Percentiles rank a stretch among this genome's conserved stretches.
Conservation (phyloP, 2,329 filamentous ascomycete genomes). For the Aspergillus hortae region DNA sequence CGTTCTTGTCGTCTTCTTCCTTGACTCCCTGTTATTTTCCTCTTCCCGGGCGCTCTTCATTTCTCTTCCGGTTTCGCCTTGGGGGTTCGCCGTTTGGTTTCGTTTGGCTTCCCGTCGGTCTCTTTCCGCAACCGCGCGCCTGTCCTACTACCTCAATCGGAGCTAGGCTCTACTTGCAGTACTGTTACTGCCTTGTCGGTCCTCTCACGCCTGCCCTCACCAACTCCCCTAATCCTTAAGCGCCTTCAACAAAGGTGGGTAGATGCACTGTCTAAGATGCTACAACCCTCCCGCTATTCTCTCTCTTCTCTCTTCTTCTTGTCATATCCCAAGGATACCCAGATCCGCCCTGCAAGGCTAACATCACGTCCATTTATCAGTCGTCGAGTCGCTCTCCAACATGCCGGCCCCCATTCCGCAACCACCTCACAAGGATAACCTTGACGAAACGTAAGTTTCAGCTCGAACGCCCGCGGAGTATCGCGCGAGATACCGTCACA, state of each 20-base stretch:
- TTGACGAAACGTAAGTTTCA: conserved; percentile 57
- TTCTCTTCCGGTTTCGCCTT: not conserved
- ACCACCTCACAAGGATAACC: conserved; percentile 55
- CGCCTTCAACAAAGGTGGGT: no score
- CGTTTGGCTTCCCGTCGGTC: not conserved
- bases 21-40: conserved; percentile 1
- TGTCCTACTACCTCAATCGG: conserved; percentile 3
- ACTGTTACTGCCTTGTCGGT: not conserved
- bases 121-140: conserved; percentile 6
- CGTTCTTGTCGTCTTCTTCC: conserved; percentile 1
- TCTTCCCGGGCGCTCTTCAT: not conserved
- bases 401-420: conserved; percentile 38
- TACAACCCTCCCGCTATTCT: not conserved
- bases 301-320: not conserved
- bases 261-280: no score
- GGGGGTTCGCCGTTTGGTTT: not conserved
- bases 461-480: not conserved
- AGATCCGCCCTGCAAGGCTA: not conserved
- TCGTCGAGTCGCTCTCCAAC: conserved; percentile 2
- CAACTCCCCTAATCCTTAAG: not conserved
- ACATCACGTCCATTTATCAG: conserved; percentile 1
- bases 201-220: not conserved
- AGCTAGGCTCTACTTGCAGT: not conserved
- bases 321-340: not conserved
- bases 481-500: not conserved